phyloP scores from a whole-genome alignment of 306 rosid species.

The Pterocarpus santalinus region DNA sequence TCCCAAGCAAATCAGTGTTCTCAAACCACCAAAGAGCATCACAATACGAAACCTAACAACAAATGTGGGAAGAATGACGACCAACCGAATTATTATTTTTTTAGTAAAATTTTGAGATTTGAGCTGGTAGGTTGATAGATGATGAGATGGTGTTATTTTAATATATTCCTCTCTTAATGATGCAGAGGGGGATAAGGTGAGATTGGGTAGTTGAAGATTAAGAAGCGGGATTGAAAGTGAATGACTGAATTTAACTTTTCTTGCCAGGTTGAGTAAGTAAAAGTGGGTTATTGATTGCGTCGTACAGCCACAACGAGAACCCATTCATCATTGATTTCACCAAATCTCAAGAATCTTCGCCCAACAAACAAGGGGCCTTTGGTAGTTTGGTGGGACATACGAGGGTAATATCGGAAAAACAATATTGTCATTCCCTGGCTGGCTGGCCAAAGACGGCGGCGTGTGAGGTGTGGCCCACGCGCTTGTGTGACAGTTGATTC shows the following conservation, averaged over 20 bases:
- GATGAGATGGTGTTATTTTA: not conserved
- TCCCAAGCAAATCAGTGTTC: too few species aligned
- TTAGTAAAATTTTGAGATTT: not conserved
- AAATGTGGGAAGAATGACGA: not conserved
- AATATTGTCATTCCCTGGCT: not conserved
- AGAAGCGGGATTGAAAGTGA: not conserved
- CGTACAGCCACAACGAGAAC: not conserved
- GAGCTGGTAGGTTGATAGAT: not conserved
- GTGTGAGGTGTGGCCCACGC: conserved; percentile 11
- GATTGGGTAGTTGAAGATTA: conserved; percentile 6
- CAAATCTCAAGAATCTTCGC: not conserved
- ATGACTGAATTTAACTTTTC: not conserved
- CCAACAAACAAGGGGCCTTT: not conserved
- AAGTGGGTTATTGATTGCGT: not conserved
- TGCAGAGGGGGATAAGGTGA: not conserved
- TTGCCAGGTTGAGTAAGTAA: not conserved
- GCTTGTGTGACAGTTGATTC: conserved; percentile 26
- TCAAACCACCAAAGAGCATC: too few species aligned
- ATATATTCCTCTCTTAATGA: not conserved
- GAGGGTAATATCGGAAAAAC: not conserved
- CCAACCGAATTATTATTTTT: not conserved
- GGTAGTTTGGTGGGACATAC: conserved; percentile 15
- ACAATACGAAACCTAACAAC: not conserved
- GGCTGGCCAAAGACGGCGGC: not conserved
- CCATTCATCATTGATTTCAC: conserved; percentile 6